Conservation (phyloP, 768 basidiomycete species). For the Mycena olivaceomarginata region DNA sequence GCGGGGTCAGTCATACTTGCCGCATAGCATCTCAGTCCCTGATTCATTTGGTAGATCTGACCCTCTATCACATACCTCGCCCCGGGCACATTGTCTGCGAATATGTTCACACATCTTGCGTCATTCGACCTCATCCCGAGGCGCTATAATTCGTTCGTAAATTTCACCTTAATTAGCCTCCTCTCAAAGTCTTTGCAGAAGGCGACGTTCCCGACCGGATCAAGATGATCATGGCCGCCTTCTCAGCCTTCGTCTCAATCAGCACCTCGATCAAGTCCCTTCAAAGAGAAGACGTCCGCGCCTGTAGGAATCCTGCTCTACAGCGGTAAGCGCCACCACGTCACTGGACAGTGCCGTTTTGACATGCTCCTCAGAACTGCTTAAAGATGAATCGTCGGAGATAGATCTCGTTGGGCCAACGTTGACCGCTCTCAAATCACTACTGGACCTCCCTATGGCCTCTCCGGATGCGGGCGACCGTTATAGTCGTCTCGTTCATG, state of each 20-base stretch:
- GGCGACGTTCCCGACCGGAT: slow-evolving; percentile 74
- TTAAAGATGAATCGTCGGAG: slow-evolving; percentile 87
- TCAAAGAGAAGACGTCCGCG: slow-evolving; percentile 85
- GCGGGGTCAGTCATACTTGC: slow-evolving; percentile 42
- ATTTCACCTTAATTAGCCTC: background rate
- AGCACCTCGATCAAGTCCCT: background rate
- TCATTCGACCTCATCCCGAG: slow-evolving; percentile 75
- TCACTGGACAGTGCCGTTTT: background rate
- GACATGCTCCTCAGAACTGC: background rate
- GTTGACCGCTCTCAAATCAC: slow-evolving; percentile 84
- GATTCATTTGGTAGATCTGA: slow-evolving; percentile 53
- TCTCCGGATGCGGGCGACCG: slow-evolving; percentile 51
- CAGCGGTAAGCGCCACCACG: slow-evolving; percentile 68
- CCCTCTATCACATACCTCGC: slow-evolving; percentile 64
- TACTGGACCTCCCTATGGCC: slow-evolving; percentile 61
- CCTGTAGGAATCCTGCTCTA: slow-evolving; percentile 89
- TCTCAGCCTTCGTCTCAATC: slow-evolving; percentile 68
- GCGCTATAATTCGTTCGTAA: slow-evolving; percentile 70
- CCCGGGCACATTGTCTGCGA: slow-evolving; percentile 82
- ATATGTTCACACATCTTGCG: slow-evolving; percentile 90
- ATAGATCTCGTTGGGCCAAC: slow-evolving; percentile 70
- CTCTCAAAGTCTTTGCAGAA: slow-evolving; percentile 58
- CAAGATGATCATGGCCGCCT: slow-evolving; percentile 77
- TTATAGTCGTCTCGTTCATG: too few relatives aligned
- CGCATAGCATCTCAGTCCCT: slow-evolving; percentile 1